Base-by-base conservation (phyloP, 345 rosid species). In the Ceriops zippeliana region DNA sequence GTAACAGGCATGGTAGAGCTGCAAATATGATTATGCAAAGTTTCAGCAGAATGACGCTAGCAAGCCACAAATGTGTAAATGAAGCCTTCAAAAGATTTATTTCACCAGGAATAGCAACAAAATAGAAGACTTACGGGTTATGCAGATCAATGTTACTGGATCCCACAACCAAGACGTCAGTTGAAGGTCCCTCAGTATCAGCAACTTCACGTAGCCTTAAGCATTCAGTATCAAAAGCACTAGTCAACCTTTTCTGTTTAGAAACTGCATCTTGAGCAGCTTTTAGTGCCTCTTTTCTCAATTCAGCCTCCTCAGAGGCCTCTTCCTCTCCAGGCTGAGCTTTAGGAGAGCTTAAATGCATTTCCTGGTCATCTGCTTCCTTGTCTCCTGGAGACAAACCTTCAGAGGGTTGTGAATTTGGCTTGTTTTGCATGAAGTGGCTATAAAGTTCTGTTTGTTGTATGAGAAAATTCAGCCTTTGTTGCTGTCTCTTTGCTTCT, bases 221-320 rank as follows among this genome's bases (percentile, higher is more conserved):
- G 74, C 89, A 90, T 79, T 96, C 99, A 19, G 83, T 81, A 81
- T 96, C 99, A 87, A 96, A 96, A 52, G 85, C 89, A 80, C 83
- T 86, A 31, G 97, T 96, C 75, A 92, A 78, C 76, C 73, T 81
- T 76, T 87, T 96, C 86, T 96, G 99, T 89, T 92, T 92, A 52
- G 93, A 90, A 62, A 96, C 99, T 38, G 99, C 99, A 73, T 86
- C 90, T 82, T 87, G 98, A 78, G 98, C 99, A 86, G 92, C 97
- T 84, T 71, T 84, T 74, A 89, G 58, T 61, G 93, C 98, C 74
- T 82, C 84, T 81, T 78, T 82, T 75, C 88, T 86, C 88, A 90
- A 37, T 74, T 90, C 85, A 66, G 88, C 95, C 67, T 90, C 96
- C 79, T 91, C 96, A 5, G 88, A 90, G 82, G 90, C 96, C 81